A percentile compares a stretch with the other conserved stretches of the same genome.
Conservation (phyloP, 2,329 filamentous ascomycete species). For the Microdochium trichocladiopsis region DNA sequence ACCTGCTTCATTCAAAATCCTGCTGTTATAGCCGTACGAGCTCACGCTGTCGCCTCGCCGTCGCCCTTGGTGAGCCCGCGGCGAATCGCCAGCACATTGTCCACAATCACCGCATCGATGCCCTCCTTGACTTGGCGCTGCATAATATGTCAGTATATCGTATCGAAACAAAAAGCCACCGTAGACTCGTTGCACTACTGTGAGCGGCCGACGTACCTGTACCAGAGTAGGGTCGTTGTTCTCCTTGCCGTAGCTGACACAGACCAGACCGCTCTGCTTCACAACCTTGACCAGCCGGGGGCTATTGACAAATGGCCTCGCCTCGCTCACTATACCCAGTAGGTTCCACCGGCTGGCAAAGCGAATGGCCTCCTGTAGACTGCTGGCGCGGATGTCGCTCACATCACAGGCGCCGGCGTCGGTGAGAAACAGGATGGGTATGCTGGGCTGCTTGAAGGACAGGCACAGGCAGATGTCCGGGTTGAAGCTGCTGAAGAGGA, state of each 20-base stretch:
- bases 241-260: constrained; percentile 83
- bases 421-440: constrained; percentile 89
- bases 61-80: constrained; percentile 64
- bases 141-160: constrained; percentile 9
- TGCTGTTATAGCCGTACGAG: neutral
- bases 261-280: constrained; percentile 89
- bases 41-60: neutral
- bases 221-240: constrained; percentile 88
- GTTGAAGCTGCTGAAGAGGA: constrained; percentile 97
- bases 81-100: constrained; percentile 86
- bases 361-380: constrained; percentile 88
- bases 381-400: constrained; percentile 83
- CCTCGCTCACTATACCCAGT: constrained; percentile 83
- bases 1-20: too few species aligned
- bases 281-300: constrained; percentile 86
- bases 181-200: too few species aligned
- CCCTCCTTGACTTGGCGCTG: constrained; percentile 88
- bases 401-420: constrained; percentile 78
- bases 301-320: constrained; percentile 81
- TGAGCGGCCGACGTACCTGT: constrained; percentile 60
- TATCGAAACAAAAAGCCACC: too few species aligned
- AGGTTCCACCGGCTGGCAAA: constrained; percentile 95
- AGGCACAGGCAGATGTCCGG: constrained; percentile 92
- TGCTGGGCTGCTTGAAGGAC: constrained; percentile 95
- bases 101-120: constrained; percentile 96